Conservation (phyloP, 306 rosid genomes). For the Prunus mume region DNA sequence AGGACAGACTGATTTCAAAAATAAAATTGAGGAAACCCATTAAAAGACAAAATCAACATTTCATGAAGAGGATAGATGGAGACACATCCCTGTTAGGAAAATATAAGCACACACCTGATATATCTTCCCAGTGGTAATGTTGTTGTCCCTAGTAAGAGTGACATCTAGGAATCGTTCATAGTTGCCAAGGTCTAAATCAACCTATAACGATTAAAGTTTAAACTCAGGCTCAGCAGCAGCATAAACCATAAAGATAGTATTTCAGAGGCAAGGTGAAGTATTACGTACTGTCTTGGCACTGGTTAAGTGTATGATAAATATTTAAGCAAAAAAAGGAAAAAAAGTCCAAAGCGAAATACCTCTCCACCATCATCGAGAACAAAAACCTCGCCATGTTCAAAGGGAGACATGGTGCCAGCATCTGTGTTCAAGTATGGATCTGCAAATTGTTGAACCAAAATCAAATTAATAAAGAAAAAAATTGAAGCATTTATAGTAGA, state of each 20-base stretch:
- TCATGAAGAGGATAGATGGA: background rate
- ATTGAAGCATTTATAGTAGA: background rate
- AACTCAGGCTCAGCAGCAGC: conserved; percentile 5
- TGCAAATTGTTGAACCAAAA: conserved; percentile 21
- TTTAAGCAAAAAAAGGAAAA: background rate
- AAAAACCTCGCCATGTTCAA: conserved; percentile 98
- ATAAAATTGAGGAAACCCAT: too few relatives aligned
- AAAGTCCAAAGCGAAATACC: conserved; percentile 32
- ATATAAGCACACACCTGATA: conserved; percentile 57
- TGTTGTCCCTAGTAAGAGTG: conserved; percentile 83
- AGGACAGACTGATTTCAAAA: conserved; percentile 67
- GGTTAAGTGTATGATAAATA: too few relatives aligned
- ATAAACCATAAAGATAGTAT: background rate
- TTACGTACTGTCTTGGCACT: too few relatives aligned
- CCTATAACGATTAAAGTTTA: conserved; percentile 39
- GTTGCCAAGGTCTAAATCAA: conserved; percentile 97
- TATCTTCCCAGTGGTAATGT: conserved; percentile 93
- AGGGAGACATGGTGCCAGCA: conserved; percentile 99
- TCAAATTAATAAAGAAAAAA: background rate
- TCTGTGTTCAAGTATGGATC: conserved; percentile 98
- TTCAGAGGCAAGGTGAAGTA: too few relatives aligned
- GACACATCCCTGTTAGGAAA: background rate
- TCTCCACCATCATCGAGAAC: conserved; percentile 99
- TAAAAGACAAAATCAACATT: background rate
- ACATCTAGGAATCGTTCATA: conserved; percentile 94